Base-by-base conservation (phyloP, 352 stramenopile genomes). In the Pythium rhizo-oryzae region DNA sequence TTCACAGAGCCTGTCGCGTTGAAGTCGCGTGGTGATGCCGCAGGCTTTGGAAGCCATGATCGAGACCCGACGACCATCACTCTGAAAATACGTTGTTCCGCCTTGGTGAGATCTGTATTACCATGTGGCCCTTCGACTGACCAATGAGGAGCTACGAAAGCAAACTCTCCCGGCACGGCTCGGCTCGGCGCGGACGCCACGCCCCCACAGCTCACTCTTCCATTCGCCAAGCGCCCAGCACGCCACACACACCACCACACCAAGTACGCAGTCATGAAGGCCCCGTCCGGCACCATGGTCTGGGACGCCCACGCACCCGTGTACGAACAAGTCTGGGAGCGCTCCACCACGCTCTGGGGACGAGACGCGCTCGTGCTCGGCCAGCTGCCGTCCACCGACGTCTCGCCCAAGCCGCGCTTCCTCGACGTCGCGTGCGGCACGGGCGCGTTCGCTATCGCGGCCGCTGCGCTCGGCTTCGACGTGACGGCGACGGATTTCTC, bases 321-420 rank as follows among this genome's bases (percentile, higher is more conserved):
- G 16, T 58, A 58, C 51, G 51, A 58, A 19, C 51, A 44, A 16
- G 19, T 58, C 9, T 58, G 24, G 24, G 44, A 68, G 49, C 25
- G 24, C 21, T 16, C 11, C 21, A 33, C 35, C 69, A 35, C 8
- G 56, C 46, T 39, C 69, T 56, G 98, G 92, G 92, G 54, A 84
- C 41, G 77, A 77, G 9, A 97, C 88, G 72, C 97, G 96, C 76
- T 58, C 28, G 51, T 58, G 51, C 28, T 58, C 9, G 51, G 51
- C 8, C 51, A 58, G 46, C 8, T 44, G 88, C 87, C 72, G 75
- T 84, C 11, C 82, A 97, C 30, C 64, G 62, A 81, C 49, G 74
- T 83, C 25, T 97, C 18, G 6, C n/a, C 8, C 15, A 44, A 28
- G 7, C 51, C 51, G 98, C 68, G 75, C 44, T 59, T 62, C 15